Conservation (phyloP, 495 filamentous ascomycete species). For the Neurospora sp. region DNA sequence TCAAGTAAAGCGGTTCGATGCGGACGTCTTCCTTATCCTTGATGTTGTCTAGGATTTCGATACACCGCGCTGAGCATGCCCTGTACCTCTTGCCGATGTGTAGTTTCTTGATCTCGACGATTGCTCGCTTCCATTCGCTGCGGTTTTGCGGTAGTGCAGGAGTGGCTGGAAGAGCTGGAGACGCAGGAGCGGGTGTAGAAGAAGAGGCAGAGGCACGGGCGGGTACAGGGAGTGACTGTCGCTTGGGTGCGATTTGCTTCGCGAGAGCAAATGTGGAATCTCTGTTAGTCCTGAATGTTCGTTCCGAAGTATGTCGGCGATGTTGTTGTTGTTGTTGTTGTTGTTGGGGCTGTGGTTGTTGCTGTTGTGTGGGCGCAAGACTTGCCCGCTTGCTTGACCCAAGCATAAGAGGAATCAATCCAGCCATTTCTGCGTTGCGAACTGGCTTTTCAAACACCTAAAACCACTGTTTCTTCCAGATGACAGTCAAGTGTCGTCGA, state of each 20-base stretch:
- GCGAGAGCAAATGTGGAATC: slow-evolving; percentile 2
- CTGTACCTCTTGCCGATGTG: slow-evolving; percentile 35
- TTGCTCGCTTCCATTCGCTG: slow-evolving; percentile 32
- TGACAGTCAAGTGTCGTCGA: background rate
- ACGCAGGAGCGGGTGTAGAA: background rate
- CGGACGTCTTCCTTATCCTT: slow-evolving; percentile 22
- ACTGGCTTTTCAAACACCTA: background rate
- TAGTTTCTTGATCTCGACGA: slow-evolving; percentile 37
- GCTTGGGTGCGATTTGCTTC: slow-evolving; percentile 6
- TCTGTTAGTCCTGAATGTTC: slow-evolving; percentile 1
- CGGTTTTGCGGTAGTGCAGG: slow-evolving; percentile 20
- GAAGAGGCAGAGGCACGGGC: slow-evolving; percentile 2
- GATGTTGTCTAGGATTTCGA: slow-evolving; percentile 35
- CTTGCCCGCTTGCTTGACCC: slow-evolving; percentile 17
- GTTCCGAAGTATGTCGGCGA: slow-evolving; percentile 4
- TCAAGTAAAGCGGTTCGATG: slow-evolving; percentile 37
- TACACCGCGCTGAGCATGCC: slow-evolving; percentile 34
- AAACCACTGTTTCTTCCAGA: background rate
- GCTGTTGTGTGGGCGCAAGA: slow-evolving; percentile 4
- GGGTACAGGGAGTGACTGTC: slow-evolving; percentile 9
- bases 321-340: background rate
- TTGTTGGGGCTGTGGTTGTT: slow-evolving; percentile 2
- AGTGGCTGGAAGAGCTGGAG: background rate
- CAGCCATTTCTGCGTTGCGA: slow-evolving; percentile 5
- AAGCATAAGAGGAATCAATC: slow-evolving; percentile 24